Conservation (phyloP, 208 protist species). For the Trypanosoma platydactyli region DNA sequence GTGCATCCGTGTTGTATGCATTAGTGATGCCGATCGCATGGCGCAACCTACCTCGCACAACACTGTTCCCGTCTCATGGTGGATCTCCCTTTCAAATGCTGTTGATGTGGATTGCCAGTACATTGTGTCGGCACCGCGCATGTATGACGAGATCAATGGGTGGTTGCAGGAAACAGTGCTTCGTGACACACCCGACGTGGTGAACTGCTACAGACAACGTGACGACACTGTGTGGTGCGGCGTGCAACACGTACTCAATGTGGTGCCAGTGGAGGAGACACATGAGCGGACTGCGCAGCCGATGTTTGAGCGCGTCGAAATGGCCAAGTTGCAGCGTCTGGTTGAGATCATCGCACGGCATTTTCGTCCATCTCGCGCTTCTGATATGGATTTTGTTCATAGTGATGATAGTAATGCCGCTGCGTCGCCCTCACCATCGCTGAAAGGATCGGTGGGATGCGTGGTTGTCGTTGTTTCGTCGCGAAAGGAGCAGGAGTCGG, state of each 20-base stretch:
- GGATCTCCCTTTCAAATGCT: conserved; percentile 60
- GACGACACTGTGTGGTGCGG: conserved; percentile 28
- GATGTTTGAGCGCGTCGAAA: conserved; percentile 29
- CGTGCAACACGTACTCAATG: conserved; percentile 17
- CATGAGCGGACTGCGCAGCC: conserved; percentile 33
- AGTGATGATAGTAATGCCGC: conserved; percentile 1
- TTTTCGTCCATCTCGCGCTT: conserved; percentile 25
- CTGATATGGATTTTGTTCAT: conserved; percentile 18
- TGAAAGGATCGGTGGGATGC: conserved; percentile 13
- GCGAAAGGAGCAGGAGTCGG: conserved; percentile 55
- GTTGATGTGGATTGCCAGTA: conserved; percentile 85
- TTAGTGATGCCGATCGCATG: conserved; percentile 47
- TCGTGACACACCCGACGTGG: conserved; percentile 22
- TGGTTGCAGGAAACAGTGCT: conserved; percentile 52
- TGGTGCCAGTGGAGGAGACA: conserved; percentile 31
- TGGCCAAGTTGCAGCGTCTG: conserved; percentile 21
- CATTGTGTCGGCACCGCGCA: conserved; percentile 44
- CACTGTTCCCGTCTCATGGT: conserved; percentile 36
- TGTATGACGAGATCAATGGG: conserved; percentile 34
- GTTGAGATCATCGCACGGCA: conserved; percentile 17
- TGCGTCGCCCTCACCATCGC: neutral
- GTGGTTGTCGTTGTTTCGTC: conserved; percentile 56
- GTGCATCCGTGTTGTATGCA: conserved; percentile 45
- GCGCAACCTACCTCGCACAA: conserved; percentile 45
- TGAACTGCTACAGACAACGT: conserved; percentile 34